Conservation (phyloP, 305 asterid genomes). For the Withania somnifera region DNA sequence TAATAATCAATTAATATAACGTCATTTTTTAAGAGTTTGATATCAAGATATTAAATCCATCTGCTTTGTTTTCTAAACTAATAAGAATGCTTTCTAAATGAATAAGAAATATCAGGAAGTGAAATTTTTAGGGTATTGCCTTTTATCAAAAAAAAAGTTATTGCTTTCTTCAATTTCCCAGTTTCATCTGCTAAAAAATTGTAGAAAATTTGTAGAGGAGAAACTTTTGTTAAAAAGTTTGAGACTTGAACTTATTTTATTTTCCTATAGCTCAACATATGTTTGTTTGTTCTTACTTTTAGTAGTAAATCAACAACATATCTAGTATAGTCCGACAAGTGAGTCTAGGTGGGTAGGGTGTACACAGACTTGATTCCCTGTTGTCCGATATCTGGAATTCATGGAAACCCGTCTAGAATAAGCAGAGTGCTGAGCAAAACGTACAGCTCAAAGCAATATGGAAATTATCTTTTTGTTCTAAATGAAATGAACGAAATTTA, state of each 20-base stretch:
- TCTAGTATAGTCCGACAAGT: no score
- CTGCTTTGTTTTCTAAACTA: not conserved
- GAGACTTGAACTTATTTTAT: not conserved
- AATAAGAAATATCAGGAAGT: not conserved
- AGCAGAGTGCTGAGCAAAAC: not conserved
- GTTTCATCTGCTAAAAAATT: not conserved
- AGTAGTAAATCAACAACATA: no score
- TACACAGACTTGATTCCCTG: no score
- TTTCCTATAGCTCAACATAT: no score
- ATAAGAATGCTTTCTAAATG: no score
- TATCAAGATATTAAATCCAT: not conserved
- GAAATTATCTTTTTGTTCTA: not conserved
- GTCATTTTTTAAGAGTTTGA: not conserved
- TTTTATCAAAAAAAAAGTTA: no score
- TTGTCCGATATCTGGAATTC: not conserved
- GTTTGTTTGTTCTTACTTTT: no score
- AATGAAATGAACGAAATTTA: not conserved
- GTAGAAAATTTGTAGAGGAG: not conserved
- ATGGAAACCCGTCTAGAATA: not conserved
- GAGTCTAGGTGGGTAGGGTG: no score
- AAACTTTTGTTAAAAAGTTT: not conserved
- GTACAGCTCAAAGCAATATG: not conserved
- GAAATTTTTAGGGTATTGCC: not conserved
- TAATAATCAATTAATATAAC: not conserved
- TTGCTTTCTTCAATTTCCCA: not conserved